These are phyloP conservation scores for Amphichorda felina DNA, from an alignment of 2,329 filamentous ascomycete species.

Conservation along the genomic window DNA sequence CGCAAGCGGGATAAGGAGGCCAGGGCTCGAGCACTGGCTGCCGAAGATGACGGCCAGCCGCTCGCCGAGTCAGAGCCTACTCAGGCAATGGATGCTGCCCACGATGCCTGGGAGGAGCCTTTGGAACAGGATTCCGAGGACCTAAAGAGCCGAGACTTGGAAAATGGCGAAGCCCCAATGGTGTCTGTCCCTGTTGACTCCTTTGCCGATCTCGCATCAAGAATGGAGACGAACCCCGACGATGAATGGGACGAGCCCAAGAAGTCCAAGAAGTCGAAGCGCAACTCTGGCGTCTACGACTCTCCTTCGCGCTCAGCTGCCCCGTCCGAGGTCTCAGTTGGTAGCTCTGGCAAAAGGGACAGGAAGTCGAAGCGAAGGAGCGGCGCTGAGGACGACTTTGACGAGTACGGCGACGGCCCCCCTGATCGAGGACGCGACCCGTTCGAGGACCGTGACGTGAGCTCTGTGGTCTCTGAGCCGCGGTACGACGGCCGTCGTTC, in stretches of 20 bases:
- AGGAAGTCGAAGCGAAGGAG: constrained; percentile 26
- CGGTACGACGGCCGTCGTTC: constrained; percentile 15
- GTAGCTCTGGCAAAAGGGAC: constrained; percentile 22
- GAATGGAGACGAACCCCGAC: constrained; percentile 7
- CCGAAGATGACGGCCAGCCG: constrained; percentile 10
- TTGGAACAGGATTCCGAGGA: constrained; percentile 20
- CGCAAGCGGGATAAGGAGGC: constrained; percentile 29
- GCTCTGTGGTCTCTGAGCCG: constrained; percentile 36
- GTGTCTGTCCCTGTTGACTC: constrained; percentile 17
- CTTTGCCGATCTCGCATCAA: constrained; percentile 7
- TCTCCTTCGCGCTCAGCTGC: constrained; percentile 18
- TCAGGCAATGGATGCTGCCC: constrained; percentile 8
- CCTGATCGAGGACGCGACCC: constrained; percentile 12
- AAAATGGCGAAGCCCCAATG: constrained; percentile 11
- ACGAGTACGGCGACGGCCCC: constrained; percentile 15
- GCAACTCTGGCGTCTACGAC: constrained; percentile 10
- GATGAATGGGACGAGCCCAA: constrained; percentile 24
- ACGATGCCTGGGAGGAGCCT: constrained; percentile 14
- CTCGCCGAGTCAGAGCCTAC: constrained; percentile 8
- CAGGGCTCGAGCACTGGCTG: constrained; percentile 14
- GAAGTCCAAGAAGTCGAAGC: constrained; percentile 22
- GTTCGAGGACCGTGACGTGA: constrained; percentile 33
- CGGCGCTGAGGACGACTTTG: constrained; percentile 21
- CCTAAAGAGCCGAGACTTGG: constrained; percentile 14
- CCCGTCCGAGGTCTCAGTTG: constrained; percentile 23